A percentile compares a stretch with the other conserved stretches of the same genome.
Conservation (phyloP, 2,329 filamentous ascomycete species). For the Aspergillus sp. region DNA sequence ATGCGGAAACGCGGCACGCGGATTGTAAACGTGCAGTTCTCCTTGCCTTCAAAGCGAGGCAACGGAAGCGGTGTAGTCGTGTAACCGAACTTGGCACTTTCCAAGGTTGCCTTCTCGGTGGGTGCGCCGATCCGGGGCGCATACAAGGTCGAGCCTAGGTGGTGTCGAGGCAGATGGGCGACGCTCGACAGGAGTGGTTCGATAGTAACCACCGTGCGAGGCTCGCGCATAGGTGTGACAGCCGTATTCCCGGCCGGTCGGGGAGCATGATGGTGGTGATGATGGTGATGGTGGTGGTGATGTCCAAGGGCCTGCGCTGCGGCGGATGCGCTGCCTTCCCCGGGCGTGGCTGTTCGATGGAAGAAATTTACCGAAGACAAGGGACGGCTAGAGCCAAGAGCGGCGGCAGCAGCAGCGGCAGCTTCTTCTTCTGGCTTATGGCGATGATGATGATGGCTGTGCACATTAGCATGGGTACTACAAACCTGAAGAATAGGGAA, state of each 20-base stretch:
- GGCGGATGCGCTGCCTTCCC: slow-evolving; percentile 24
- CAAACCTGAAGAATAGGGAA: background rate
- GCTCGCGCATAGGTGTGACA: slow-evolving; percentile 55
- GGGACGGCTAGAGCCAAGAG: slow-evolving; percentile 28
- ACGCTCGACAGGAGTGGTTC: slow-evolving; percentile 72
- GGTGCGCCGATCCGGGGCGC: slow-evolving; percentile 62
- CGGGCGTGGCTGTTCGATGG: slow-evolving; percentile 32
- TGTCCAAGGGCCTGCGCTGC: slow-evolving; percentile 23
- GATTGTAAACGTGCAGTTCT: slow-evolving; percentile 88
- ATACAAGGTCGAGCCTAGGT: slow-evolving; percentile 85
- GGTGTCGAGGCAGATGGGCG: slow-evolving; percentile 68
- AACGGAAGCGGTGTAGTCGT: slow-evolving; percentile 68
- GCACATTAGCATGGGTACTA: slow-evolving; percentile 20
- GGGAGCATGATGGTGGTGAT: slow-evolving; percentile 32
- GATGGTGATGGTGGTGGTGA: slow-evolving; percentile 44
- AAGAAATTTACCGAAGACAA: slow-evolving; percentile 29
- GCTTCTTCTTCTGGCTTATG: slow-evolving; percentile 55
- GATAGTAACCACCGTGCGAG: slow-evolving; percentile 66
- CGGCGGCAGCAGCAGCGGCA: slow-evolving; percentile 18
- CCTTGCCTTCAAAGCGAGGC: slow-evolving; percentile 73
- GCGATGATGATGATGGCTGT: slow-evolving; percentile 56
- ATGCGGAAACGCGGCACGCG: slow-evolving; percentile 82
- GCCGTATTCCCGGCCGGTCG: slow-evolving; percentile 27
- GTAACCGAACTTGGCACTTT: slow-evolving; percentile 59
- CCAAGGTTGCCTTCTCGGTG: slow-evolving; percentile 40